phyloP scores from a whole-genome alignment of 768 basidiomycete species.

The Phylloporus arenicola region DNA sequence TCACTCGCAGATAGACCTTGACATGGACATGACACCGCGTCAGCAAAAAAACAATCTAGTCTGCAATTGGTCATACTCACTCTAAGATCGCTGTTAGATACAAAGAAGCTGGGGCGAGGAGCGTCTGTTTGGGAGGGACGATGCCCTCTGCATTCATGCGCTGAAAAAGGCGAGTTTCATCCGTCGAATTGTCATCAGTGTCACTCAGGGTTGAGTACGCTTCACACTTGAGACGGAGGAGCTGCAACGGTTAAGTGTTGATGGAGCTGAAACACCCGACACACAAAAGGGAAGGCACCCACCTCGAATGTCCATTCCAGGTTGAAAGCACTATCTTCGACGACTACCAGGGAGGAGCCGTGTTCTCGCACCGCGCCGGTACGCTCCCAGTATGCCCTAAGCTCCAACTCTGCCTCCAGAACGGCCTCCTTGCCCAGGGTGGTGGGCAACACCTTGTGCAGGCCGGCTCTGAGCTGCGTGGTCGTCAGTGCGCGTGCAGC shows the following conservation, averaged over 20 bases:
- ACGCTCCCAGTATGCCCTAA: slow-evolving; percentile 84
- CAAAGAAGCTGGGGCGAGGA: slow-evolving; percentile 76
- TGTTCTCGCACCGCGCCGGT: slow-evolving; percentile 39
- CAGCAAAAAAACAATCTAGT: slow-evolving; percentile 17
- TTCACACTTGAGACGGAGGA: slow-evolving; percentile 81
- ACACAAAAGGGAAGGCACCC: background rate
- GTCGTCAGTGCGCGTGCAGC: slow-evolving; percentile 65
- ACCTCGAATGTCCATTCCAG: slow-evolving; percentile 77
- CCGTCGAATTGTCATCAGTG: slow-evolving; percentile 65
- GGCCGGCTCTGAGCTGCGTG: slow-evolving; percentile 64
- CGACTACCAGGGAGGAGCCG: slow-evolving; percentile 24
- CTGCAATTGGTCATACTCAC: slow-evolving; percentile 46
- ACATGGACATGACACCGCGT: slow-evolving; percentile 19
- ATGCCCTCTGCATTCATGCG: slow-evolving; percentile 51
- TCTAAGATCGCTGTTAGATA: slow-evolving; percentile 92
- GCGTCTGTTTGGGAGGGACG: slow-evolving; percentile 45
- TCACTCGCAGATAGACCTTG: slow-evolving; percentile 83
- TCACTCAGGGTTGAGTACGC: slow-evolving; percentile 84
- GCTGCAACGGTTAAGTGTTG: slow-evolving; percentile 33
- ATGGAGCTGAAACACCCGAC: slow-evolving; percentile 9
- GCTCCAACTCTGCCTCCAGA: slow-evolving; percentile 87
- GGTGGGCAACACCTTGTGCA: slow-evolving; percentile 70
- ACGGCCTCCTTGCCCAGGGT: slow-evolving; percentile 87
- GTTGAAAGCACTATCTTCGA: slow-evolving; percentile 59
- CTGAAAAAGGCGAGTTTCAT: slow-evolving; percentile 59